phyloP scores from a whole-genome alignment of 2,329 filamentous ascomycete genomes.

The Monosporascus sp. region DNA sequence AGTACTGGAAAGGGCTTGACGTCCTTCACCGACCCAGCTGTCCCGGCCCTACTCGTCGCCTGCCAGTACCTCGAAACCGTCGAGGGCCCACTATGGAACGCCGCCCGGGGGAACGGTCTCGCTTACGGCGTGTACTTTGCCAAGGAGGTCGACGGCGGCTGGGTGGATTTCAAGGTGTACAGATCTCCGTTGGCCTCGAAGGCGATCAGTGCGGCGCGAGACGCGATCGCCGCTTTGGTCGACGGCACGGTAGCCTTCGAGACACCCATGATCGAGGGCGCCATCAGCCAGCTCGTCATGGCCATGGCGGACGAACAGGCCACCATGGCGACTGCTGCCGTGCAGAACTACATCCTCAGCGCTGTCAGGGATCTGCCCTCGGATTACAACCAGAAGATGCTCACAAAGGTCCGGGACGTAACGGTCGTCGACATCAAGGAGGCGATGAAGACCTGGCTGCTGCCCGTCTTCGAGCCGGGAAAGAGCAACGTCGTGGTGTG shows the following conservation, averaged over 20 bases:
- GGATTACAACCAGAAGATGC: conserved; percentile 71
- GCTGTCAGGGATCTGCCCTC: conserved; percentile 72
- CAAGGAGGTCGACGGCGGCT: conserved; percentile 72
- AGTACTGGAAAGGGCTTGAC: conserved; percentile 69
- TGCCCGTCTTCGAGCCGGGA: conserved; percentile 74
- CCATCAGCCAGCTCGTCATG: conserved; percentile 84
- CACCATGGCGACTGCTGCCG: conserved; percentile 76
- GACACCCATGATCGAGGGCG: conserved; percentile 77
- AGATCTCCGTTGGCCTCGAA: conserved; percentile 85
- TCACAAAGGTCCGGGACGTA: conserved; percentile 73
- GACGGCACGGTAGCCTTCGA: conserved; percentile 70
- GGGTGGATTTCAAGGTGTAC: conserved; percentile 81
- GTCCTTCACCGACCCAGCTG: conserved; percentile 68
- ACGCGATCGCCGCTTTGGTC: conserved; percentile 69
- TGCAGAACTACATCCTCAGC: conserved; percentile 75
- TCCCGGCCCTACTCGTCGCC: conserved; percentile 83
- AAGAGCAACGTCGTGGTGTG: conserved; percentile 84
- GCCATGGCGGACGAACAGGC: conserved; percentile 82
- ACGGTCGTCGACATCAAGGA: conserved; percentile 69
- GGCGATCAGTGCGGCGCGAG: conserved; percentile 72
- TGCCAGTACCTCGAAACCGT: conserved; percentile 87
- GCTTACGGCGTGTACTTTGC: conserved; percentile 84
- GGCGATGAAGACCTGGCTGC: conserved; percentile 67
- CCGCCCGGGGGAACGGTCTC: conserved; percentile 85
- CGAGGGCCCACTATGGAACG: conserved; percentile 91